Conservation (phyloP, 768 basidiomycete species). For the Pleurotus citrinopileatus region DNA sequence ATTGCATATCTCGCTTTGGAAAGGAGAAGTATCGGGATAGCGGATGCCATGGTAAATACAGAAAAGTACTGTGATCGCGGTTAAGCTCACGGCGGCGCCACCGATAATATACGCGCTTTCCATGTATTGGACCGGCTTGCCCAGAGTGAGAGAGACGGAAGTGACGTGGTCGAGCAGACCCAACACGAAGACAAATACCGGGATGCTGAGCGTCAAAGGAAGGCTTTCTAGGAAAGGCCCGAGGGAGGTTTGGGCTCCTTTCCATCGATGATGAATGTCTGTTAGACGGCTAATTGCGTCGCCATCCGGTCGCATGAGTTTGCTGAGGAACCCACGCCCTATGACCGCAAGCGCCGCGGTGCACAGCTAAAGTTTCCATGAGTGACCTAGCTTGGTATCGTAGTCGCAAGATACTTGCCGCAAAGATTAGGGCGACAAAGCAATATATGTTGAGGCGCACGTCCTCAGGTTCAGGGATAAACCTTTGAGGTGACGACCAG, state of each 20-base stretch:
- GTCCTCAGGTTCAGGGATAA: conserved; percentile 11
- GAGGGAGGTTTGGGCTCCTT: conserved; percentile 7
- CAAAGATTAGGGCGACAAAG: conserved; percentile 15
- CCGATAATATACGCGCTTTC: not conserved
- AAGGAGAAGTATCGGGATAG: conserved; percentile 9
- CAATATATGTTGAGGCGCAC: conserved; percentile 17
- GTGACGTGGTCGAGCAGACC: conserved; percentile 15
- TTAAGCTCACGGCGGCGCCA: not conserved
- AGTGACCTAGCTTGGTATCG: too few relatives aligned
- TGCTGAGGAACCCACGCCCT: conserved; percentile 13
- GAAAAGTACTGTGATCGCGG: not conserved
- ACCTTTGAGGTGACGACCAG: not conserved
- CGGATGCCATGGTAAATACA: conserved; percentile 4
- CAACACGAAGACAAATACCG: conserved; percentile 13
- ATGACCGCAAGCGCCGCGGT: conserved; percentile 16
- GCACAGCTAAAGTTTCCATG: conserved; percentile 9
- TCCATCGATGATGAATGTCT: conserved; percentile 14
- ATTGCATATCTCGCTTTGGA: conserved; percentile 2
- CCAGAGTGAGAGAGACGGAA: not conserved
- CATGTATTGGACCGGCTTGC: not conserved
- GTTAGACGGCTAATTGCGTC: conserved; percentile 11
- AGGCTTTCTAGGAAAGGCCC: conserved; percentile 14
- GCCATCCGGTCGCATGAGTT: conserved; percentile 11
- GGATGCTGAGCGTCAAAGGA: conserved; percentile 11
- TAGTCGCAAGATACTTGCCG: conserved; percentile 7